Base-by-base conservation (phyloP, 2,329 filamentous ascomycete genomes). In the Penicillium sp. region DNA sequence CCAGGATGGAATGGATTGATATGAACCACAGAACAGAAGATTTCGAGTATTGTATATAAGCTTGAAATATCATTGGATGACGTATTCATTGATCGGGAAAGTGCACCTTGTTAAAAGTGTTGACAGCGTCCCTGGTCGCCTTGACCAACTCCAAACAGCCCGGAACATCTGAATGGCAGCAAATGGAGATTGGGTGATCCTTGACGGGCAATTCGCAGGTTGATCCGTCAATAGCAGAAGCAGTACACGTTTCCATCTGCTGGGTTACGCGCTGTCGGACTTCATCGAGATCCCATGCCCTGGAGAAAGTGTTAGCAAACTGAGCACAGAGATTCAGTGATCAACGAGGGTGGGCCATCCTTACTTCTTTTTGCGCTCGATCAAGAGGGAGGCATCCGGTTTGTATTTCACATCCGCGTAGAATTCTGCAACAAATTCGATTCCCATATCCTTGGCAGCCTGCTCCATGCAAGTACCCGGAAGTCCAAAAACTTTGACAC, bases 371-470 rank as follows among this genome's bases (percentile, higher is more conserved):
- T 83, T 83, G 31, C 83, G 75, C 58, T 83, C 81, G 63, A 83
- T 83, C 2, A 83, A 77, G 38, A 83, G 66, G 52, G 73, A 81
- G 11, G 74, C 75, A 52, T 81, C 77, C 7, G 69, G 67, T 55
- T 73, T 78, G 54, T 83, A 84, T 61, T 83, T 82, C 13, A 84
- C 81, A 68, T 84, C 82, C 0, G 77, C 81, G 61, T 82, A 83
- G 32, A 83, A 57, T 63, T 84, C 82, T 3, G 80, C 81, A 36
- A 78, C 75, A 57, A 84, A 84, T 3, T 77, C 75, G 34, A 84
- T 64, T 0, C 77, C 79, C 49, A 83, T 62, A 58, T 83, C 81
- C 46, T 75, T 75, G 2, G 81, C 81, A 1, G 81, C 78, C 48
- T 78, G 75, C 61, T 83, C 81, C 65, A 83, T 82, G 27, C 77